Evolutionary conservation across 1,284 basidiomycete genomes (phyloP), one percentile per base, ranked within the genome.

Genomic region (Microbotryum violaceum): DNA sequence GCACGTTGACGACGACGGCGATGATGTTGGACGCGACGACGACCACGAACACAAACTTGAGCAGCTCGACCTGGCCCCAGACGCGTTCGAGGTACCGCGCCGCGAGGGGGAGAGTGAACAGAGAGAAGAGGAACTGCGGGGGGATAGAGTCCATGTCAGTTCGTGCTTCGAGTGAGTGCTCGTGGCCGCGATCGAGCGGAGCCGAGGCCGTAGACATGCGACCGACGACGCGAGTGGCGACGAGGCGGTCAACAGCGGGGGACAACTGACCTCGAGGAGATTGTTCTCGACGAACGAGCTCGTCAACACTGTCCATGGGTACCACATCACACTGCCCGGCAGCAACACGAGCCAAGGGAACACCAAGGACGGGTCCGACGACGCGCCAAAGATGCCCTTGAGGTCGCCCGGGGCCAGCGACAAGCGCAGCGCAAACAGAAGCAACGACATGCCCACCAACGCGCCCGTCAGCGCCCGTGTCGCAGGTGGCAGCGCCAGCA

Each of bases 291-390:
- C 88, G 65, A 94, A 84, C 12, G 84, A 86, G 1, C 90, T 85
- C 0, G 88, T 92, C 29, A 93, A 76, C 63, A 98, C 82, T 2
- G 91, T 92, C 93, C 92, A 98, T 31, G 94, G 94, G 70, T 87
- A 87, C 78, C 87, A 90, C 52, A 91, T 75, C 71, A 87, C 88
- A 42, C 81, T 82, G 31, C 89, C 91, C 2, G 94, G 92, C 12
- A 91, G 80, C 58, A 97, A 78, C 16, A 88, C 86, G 69, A 97
- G 80, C 79, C 89, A 97, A 20, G 89, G 85, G 42, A 81, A 76
- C 65, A 70, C 77, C 27, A 77, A 70, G 6, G 72, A 74, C 74
- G 78, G 70, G 74, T 78, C 70, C 42, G 78, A 76, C 53, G 79
- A 74, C 50, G 77, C 78, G 62, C 78, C 79, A 49, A 67, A 48